Evolutionary conservation across 1,284 basidiomycete species (phyloP).

Genomic region (Ustilago cynodontis): DNA sequence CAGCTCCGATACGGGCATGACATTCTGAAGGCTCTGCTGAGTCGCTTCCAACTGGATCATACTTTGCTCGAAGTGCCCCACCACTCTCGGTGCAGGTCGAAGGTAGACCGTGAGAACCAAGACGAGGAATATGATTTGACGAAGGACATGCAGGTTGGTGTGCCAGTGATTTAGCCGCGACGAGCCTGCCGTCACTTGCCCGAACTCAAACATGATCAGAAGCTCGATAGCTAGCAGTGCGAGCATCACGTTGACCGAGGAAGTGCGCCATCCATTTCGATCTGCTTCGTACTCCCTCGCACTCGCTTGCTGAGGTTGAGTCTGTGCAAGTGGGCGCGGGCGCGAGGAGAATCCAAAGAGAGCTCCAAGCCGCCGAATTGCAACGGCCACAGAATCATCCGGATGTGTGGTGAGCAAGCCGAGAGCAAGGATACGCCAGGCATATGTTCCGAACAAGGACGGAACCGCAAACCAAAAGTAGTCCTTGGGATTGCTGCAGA

Average conservation of each 20-base stretch:
- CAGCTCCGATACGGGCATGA: conserved; percentile 35
- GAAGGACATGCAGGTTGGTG: conserved; percentile 37
- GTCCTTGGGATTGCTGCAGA: conserved; percentile 38
- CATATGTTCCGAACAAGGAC: conserved; percentile 28
- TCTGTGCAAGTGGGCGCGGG: neutral
- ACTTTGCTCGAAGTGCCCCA: conserved; percentile 29
- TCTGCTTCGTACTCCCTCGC: conserved; percentile 23
- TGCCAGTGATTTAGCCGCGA: conserved; percentile 49
- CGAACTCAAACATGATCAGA: conserved; percentile 47
- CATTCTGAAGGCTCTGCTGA: conserved; percentile 30
- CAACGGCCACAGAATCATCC: conserved; percentile 42
- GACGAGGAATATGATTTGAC: conserved; percentile 26
- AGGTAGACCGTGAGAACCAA: conserved; percentile 40
- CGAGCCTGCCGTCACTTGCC: conserved; percentile 24
- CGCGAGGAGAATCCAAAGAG: conserved; percentile 10
- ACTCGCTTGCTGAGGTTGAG: neutral
- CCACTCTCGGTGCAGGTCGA: conserved; percentile 14
- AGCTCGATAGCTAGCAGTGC: conserved; percentile 25
- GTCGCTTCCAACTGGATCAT: conserved; percentile 30
- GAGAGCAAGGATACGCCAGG: conserved; percentile 47
- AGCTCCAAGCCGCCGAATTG: conserved; percentile 27
- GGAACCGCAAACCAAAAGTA: conserved; percentile 42
- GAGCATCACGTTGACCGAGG: conserved; percentile 19
- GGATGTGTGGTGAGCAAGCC: conserved; percentile 42
- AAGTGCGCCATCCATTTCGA: conserved; percentile 33